These are phyloP conservation scores for Fusarium kyushuense DNA, from an alignment of 2,329 filamentous ascomycete genomes.

Conservation along the genomic window DNA sequence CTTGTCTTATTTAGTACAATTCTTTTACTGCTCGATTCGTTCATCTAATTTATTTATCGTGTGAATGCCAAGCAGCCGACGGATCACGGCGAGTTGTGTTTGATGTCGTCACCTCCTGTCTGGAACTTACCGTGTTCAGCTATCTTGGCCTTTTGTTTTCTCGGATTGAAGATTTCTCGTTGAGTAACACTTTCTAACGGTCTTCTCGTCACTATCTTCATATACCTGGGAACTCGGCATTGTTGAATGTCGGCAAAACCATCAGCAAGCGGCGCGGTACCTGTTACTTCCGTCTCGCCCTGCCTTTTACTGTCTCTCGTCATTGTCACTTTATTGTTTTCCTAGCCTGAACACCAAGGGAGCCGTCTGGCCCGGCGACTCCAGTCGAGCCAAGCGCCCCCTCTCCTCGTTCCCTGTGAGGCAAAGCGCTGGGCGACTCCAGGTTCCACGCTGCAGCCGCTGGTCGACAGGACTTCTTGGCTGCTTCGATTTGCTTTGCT, in stretches of 20 bases:
- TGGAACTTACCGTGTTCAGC: constrained; percentile 31
- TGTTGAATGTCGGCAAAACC: constrained; percentile 17
- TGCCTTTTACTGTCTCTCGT: constrained; percentile 28
- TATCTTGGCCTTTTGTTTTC: constrained; percentile 32
- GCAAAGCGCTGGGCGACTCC: constrained; percentile 44
- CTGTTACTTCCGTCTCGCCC: constrained; percentile 27
- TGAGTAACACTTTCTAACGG: constrained; percentile 21
- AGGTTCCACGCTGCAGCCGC: constrained; percentile 20
- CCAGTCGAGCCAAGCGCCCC: constrained; percentile 34
- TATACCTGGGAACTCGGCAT: constrained; percentile 7
- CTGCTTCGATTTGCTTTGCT: constrained; percentile 14
- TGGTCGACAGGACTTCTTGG: constrained; percentile 31
- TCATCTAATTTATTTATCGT: not conserved
- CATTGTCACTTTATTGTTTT: constrained; percentile 26
- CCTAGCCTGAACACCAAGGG: constrained; percentile 9
- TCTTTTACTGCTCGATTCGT: not conserved
- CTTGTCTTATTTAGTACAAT: not conserved
- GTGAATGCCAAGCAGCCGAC: constrained; percentile 15
- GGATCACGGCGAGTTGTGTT: constrained; percentile 7
- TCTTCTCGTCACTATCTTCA: constrained; percentile 13
- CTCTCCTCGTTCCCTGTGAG: constrained; percentile 35
- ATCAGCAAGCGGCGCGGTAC: constrained; percentile 20
- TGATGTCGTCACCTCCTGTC: constrained; percentile 26
- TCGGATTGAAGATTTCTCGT: constrained; percentile 18
- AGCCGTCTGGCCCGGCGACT: constrained; percentile 9